Conservation (phyloP, 2,329 filamentous ascomycete species). For the Erysiphe pulchra region DNA sequence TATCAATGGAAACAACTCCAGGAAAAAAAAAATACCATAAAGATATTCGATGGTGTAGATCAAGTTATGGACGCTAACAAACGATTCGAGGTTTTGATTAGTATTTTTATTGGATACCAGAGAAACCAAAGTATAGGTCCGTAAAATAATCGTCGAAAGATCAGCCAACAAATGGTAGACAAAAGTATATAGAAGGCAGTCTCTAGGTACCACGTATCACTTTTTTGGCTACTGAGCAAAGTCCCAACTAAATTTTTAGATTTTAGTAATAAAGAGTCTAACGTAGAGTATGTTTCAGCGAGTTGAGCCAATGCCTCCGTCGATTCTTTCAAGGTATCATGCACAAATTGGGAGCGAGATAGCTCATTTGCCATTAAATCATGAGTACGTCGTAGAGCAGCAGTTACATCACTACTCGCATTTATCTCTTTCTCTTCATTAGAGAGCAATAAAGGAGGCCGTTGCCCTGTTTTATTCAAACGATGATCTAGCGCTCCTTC, state of each 20-base stretch:
- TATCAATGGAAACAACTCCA: too few species aligned
- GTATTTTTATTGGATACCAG: slow-evolving; percentile 50
- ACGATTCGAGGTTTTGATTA: slow-evolving; percentile 31
- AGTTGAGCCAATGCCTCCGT: slow-evolving; percentile 61
- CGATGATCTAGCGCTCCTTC: not conserved
- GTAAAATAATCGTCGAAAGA: slow-evolving; percentile 66
- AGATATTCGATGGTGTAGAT: too few species aligned
- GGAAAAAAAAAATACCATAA: too few species aligned
- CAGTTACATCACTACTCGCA: slow-evolving; percentile 62
- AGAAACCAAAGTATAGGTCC: slow-evolving; percentile 78
- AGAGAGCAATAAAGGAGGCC: not conserved
- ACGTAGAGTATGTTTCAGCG: slow-evolving; percentile 52
- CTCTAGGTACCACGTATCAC: slow-evolving; percentile 92
- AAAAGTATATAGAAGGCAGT: slow-evolving; percentile 65
- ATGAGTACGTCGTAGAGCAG: slow-evolving; percentile 63
- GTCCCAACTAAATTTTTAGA: slow-evolving; percentile 54
- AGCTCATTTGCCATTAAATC: slow-evolving; percentile 68
- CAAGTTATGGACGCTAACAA: slow-evolving; percentile 16
- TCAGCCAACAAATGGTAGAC: slow-evolving; percentile 56
- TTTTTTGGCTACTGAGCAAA: slow-evolving; percentile 70
- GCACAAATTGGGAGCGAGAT: slow-evolving; percentile 64
- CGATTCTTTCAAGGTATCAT: slow-evolving; percentile 65
- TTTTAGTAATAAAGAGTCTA: slow-evolving; percentile 52
- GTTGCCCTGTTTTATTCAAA: not conserved
- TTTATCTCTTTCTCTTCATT: slow-evolving; percentile 46